These are phyloP conservation scores for Allantophomopsis cytisporea DNA, from an alignment of 2,329 filamentous ascomycete species.

Conservation along the genomic window DNA sequence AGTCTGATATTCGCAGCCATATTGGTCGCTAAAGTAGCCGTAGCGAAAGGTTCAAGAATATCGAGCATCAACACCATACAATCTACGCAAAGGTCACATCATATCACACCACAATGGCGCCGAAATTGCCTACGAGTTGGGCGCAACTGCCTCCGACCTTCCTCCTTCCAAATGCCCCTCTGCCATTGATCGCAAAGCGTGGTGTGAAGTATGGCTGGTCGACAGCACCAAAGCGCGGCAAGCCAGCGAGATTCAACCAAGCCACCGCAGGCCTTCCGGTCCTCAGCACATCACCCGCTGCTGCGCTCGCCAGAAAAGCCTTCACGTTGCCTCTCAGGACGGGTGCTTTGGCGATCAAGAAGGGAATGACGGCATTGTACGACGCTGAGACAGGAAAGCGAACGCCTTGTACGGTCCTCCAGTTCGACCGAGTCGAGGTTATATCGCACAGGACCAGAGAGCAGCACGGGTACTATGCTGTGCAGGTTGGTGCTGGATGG, in stretches of 20 bases:
- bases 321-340: slow-evolving; percentile 54
- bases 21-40: slow-evolving; percentile 9
- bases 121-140: slow-evolving; percentile 19
- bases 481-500: slow-evolving; percentile 73
- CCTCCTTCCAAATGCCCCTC: slow-evolving; percentile 15
- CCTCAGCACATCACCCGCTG: slow-evolving; percentile 43
- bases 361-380: slow-evolving; percentile 91
- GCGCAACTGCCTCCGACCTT: slow-evolving; percentile 15
- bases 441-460: slow-evolving; percentile 72
- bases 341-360: slow-evolving; percentile 77
- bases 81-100: neutral
- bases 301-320: slow-evolving; percentile 43
- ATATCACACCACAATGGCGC: slow-evolving; percentile 16
- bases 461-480: slow-evolving; percentile 82
- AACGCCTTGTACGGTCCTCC: slow-evolving; percentile 79
- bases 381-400: slow-evolving; percentile 61
- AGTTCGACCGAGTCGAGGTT: slow-evolving; percentile 86
- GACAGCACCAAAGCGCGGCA: slow-evolving; percentile 35
- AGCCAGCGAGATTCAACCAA: slow-evolving; percentile 44
- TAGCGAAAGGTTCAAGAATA: slow-evolving; percentile 4
- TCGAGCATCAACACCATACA: slow-evolving; percentile 3
- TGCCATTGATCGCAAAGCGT: slow-evolving; percentile 18
- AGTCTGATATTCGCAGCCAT: slow-evolving; percentile 16
- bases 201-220: slow-evolving; percentile 37
- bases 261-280: slow-evolving; percentile 37